Conservation (phyloP, 23 red algal genomes). For the Gracilaria vermiculophylla region DNA sequence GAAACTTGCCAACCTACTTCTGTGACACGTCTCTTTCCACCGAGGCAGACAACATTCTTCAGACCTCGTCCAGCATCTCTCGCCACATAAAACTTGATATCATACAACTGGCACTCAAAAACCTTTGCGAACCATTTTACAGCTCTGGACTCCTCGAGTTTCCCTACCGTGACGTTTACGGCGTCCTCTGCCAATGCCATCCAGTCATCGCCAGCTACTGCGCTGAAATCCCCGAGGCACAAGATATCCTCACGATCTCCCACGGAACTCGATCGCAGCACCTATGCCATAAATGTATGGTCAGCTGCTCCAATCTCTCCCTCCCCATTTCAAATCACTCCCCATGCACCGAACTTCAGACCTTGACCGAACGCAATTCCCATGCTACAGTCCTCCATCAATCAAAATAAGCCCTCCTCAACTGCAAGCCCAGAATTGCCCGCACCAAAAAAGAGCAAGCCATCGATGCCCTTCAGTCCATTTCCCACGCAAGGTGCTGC, state of each 20-base stretch:
- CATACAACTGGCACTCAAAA: background rate
- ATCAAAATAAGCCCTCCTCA: background rate
- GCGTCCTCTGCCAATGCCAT: background rate
- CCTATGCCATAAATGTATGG: background rate
- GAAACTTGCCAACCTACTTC: background rate
- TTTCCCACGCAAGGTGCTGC: background rate
- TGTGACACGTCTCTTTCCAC: background rate
- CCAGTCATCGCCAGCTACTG: background rate
- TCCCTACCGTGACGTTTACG: background rate
- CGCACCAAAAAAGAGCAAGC: background rate
- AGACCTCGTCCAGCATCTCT: background rate
- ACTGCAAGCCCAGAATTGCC: background rate
- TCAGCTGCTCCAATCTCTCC: background rate
- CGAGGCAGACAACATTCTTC: background rate
- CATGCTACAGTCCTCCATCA: no score
- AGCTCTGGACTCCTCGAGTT: background rate
- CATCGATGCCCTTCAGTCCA: background rate
- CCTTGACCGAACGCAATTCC: background rate
- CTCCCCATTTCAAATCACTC: no score
- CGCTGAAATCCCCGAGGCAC: background rate
- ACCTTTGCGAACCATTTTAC: background rate
- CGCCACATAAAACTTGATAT: background rate
- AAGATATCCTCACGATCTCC: constrained; percentile 7
- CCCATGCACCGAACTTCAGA: background rate
- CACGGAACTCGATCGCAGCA: background rate